phyloP scores from a whole-genome alignment of 345 rosid species.

The Iberis pinnata region DNA sequence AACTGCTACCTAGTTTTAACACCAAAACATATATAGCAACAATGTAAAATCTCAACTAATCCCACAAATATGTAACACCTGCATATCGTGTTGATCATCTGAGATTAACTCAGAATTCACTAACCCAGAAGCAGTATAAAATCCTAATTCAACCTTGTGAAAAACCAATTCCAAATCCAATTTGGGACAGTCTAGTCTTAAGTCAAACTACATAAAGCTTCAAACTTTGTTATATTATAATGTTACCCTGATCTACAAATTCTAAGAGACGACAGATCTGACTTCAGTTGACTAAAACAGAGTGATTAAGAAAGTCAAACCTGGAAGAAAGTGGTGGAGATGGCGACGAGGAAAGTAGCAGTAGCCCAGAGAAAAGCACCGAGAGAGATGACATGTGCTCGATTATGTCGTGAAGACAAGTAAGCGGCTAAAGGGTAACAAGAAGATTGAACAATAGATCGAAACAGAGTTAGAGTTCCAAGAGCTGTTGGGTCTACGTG shows the following conservation, averaged over 20 bases:
- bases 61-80: no score
- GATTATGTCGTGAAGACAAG: conserved; percentile 44
- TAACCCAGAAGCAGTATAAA: no score
- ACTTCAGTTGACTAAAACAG: neutral
- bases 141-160: no score
- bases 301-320: conserved; percentile 19
- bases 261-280: conserved; percentile 14
- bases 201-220: neutral
- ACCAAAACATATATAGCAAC: neutral
- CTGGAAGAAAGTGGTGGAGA: conserved; percentile 57
- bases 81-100: no score
- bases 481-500: conserved; percentile 55
- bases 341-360: conserved; percentile 60
- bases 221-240: conserved; percentile 13
- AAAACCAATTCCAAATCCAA: no score
- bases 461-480: conserved; percentile 48
- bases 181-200: no score
- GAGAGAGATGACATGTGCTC: conserved; percentile 61
- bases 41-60: neutral
- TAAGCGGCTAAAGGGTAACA: conserved; percentile 70
- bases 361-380: conserved; percentile 69
- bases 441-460: conserved; percentile 57
- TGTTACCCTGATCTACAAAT: neutral
- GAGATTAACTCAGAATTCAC: no score
- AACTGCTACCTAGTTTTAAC: conserved; percentile 44